phyloP scores from a whole-genome alignment of 176 grass and related monocot species.

The Musa troglodytarum region DNA sequence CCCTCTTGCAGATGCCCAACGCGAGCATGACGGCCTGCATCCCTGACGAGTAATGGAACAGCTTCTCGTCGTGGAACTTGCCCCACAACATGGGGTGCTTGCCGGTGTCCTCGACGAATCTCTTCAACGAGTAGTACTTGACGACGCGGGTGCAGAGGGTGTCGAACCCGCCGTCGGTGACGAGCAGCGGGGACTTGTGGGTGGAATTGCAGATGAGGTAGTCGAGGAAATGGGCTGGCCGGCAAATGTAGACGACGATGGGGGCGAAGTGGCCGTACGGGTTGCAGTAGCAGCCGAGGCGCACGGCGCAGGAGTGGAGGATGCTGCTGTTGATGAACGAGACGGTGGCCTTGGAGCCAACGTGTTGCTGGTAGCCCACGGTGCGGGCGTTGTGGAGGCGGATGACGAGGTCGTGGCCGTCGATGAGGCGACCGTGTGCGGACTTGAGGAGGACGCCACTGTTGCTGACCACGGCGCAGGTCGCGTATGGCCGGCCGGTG shows the following conservation, averaged over 20 bases:
- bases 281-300: conserved; percentile 35
- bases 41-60: conserved; percentile 83
- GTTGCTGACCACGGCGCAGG: conserved; percentile 75
- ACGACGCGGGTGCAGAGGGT: conserved; percentile 50
- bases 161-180: conserved; percentile 69
- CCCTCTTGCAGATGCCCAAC: conserved; percentile 41
- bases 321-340: conserved; percentile 83
- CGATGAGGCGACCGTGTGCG: conserved; percentile 43
- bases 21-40: conserved; percentile 68
- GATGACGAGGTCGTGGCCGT: conserved; percentile 59
- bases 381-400: conserved; percentile 76
- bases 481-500: conserved; percentile 12
- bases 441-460: conserved; percentile 58
- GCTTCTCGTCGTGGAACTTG: conserved; percentile 42
- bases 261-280: conserved; percentile 42
- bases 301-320: conserved; percentile 43
- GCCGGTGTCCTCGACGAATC: conserved; percentile 42
- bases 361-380: conserved; percentile 30
- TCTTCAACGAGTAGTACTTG: conserved; percentile 73
- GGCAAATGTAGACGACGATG: conserved; percentile 47
- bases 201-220: conserved; percentile 56
- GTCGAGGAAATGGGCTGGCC: conserved; percentile 45
- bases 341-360: conserved; percentile 49
- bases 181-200: conserved; percentile 33
- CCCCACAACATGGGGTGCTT: conserved; percentile 36